Base-by-base conservation (phyloP, 257 asterid genomes). In the Solanum infundibuliforme region DNA sequence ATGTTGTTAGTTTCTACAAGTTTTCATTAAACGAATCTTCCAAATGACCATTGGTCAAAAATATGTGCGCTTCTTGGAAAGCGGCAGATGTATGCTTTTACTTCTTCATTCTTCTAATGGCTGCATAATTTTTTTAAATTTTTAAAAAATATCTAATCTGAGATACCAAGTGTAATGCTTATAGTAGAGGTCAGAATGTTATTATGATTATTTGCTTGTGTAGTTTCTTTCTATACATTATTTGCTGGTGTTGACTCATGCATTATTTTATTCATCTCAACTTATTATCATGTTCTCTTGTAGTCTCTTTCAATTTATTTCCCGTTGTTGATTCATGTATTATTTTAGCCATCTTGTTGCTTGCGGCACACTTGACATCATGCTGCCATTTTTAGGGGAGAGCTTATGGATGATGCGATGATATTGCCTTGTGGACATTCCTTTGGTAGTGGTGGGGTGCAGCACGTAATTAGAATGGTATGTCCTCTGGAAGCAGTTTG, bases 401-500 rank as follows among this genome's bases (percentile, higher is more conserved):
- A 90, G 55, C 98, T 96, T 89, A 96, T 97, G 99, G 99, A 95
- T 58, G 99, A 96, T 73, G 99, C 98, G 18, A 92, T 97, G 98
- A 97, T 97, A 92, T 91, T 96, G 88, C 97, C 98, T 52, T 96
- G 99, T 91, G 99, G 99, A 86, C 99, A 97, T 91, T 97, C 99
- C 89, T 97, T 94, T 90, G 94, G 99, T 88, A 89, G 91, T 46
- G 93, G 91, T 86, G 99, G 99, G 82, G 91, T 95, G 58, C 94
- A 94, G 20, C 95, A 92, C 60, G 89, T 94, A 87, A 62, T 94
- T 89, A 91, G 93, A 89, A 90, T 89, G 98, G 99, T 97, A 89
- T 90, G 92, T 81, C 48, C 79, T 88, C 58, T 72, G 39, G 71
- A 34, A 73, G 41, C 27, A 31, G 12, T 18, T 31, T 48, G 69